Conservation (phyloP, 2,329 filamentous ascomycete genomes). For the Aspergillus fumigatus region DNA sequence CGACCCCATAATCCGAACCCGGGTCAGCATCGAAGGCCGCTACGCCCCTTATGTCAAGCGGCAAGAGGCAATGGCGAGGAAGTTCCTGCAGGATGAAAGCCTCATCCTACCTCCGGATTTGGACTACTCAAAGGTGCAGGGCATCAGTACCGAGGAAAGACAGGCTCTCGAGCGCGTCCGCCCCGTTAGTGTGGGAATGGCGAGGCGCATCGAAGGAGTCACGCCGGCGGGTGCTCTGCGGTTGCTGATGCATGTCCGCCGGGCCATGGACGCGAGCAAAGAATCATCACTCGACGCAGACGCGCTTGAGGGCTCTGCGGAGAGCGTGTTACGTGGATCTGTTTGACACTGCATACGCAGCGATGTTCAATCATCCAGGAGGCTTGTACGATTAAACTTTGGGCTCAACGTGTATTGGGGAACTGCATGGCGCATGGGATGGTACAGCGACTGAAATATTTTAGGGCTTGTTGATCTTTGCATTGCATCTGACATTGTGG, state of each 20-base stretch:
- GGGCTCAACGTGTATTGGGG: not conserved
- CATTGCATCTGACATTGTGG: not conserved
- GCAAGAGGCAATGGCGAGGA: constrained; percentile 62
- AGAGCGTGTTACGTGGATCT: constrained; percentile 10
- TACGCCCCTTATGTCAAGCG: constrained; percentile 83
- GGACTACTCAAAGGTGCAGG: constrained; percentile 69
- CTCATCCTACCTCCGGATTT: constrained; percentile 67
- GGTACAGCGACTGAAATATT: not conserved
- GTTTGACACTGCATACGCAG: not conserved
- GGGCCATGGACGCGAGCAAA: constrained; percentile 7
- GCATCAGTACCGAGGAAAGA: constrained; percentile 76
- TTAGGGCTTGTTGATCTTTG: not conserved
- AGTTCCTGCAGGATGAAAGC: constrained; percentile 71
- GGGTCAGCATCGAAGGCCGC: constrained; percentile 74
- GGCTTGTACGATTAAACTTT: not conserved
- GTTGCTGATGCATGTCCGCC: constrained; percentile 39
- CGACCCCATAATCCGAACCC: constrained; percentile 55
- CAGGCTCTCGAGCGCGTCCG: constrained; percentile 63
- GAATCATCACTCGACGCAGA: constrained; percentile 2
- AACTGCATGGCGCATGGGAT: not conserved
- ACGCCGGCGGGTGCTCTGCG: constrained; percentile 44
- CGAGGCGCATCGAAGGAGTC: constrained; percentile 75
- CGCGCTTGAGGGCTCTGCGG: constrained; percentile 11
- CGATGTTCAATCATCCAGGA: not conserved
- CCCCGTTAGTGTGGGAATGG: constrained; percentile 85